Percentiles rank a stretch among this genome's conserved stretches.
Evolutionary conservation across 805 yeast genomes (phyloP).

Genomic region (Yarrowia sp.): DNA sequence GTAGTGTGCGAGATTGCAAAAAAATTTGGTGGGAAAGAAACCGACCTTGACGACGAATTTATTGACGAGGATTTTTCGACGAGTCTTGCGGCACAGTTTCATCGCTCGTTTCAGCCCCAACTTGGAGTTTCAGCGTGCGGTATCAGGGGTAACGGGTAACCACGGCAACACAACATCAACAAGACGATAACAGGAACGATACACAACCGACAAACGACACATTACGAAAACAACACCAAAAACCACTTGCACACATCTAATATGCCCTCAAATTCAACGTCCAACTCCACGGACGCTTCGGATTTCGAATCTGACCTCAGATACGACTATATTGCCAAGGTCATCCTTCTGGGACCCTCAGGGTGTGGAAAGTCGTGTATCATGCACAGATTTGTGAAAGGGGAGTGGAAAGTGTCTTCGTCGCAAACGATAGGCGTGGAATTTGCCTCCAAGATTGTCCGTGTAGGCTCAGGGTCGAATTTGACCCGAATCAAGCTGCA

Average conservation of each 20-base stretch:
- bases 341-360: slow-evolving; percentile 56
- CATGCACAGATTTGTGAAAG: slow-evolving; percentile 53
- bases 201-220: not conserved
- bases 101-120: not conserved
- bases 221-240: not conserved
- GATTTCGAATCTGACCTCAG: slow-evolving; percentile 38
- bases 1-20: slow-evolving; percentile 21
- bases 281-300: slow-evolving; percentile 41
- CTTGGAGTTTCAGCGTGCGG: not conserved
- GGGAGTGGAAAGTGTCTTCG: slow-evolving; percentile 49
- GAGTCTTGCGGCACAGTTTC: not conserved
- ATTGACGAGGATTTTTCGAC: not conserved
- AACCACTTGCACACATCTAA: not conserved
- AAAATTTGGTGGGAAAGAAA: not conserved
- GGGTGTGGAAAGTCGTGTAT: slow-evolving; percentile 59
- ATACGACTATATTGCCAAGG: slow-evolving; percentile 52
- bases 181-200: not conserved
- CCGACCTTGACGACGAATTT: not conserved
- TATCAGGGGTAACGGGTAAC: not conserved
- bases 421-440: slow-evolving; percentile 54
- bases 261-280: slow-evolving; percentile 29
- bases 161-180: not conserved
- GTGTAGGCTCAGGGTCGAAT: slow-evolving; percentile 69
- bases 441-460: slow-evolving; percentile 51
- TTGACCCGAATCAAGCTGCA: slow-evolving; percentile 90